Conservation (phyloP, 192 early-diverging fungal species). For the Dispira parvispora region DNA sequence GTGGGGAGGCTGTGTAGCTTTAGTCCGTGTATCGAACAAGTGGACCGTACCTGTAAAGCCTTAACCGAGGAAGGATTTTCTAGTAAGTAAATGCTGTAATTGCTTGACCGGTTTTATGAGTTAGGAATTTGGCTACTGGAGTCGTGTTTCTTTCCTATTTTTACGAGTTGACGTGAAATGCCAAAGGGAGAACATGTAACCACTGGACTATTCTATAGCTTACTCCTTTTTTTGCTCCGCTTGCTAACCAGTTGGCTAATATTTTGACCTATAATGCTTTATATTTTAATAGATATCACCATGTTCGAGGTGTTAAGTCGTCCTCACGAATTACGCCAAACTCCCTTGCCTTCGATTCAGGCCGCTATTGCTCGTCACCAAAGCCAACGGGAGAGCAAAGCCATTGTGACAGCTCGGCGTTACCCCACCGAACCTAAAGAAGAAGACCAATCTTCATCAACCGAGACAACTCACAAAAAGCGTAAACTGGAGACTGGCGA, state of each 20-base stretch:
- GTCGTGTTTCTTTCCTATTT: too few relatives aligned
- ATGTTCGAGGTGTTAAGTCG: conserved; percentile 92
- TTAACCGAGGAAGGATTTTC: conserved; percentile 72
- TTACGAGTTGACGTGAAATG: too few relatives aligned
- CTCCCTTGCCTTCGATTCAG: conserved; percentile 43
- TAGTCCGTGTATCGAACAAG: conserved; percentile 93
- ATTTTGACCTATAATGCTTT: background rate
- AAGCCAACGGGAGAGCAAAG: background rate
- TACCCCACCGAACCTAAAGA: too few relatives aligned
- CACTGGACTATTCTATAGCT: too few relatives aligned
- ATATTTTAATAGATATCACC: conserved; percentile 35
- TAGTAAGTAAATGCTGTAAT: conserved; percentile 24
- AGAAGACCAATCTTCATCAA: too few relatives aligned
- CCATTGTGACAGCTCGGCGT: background rate
- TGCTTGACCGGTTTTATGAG: too few relatives aligned
- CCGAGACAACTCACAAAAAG: too few relatives aligned
- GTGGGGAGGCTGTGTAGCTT: conserved; percentile 87
- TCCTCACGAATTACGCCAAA: conserved; percentile 48
- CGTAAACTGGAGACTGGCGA: too few relatives aligned
- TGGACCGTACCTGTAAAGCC: conserved; percentile 56
- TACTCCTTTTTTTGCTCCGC: too few relatives aligned
- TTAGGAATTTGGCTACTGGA: too few relatives aligned
- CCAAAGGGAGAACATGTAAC: too few relatives aligned
- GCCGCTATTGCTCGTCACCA: conserved; percentile 27
- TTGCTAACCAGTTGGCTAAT: too few relatives aligned